These are phyloP conservation scores for Balansia obtecta DNA, from an alignment of 2,329 filamentous ascomycete species.

Conservation along the genomic window DNA sequence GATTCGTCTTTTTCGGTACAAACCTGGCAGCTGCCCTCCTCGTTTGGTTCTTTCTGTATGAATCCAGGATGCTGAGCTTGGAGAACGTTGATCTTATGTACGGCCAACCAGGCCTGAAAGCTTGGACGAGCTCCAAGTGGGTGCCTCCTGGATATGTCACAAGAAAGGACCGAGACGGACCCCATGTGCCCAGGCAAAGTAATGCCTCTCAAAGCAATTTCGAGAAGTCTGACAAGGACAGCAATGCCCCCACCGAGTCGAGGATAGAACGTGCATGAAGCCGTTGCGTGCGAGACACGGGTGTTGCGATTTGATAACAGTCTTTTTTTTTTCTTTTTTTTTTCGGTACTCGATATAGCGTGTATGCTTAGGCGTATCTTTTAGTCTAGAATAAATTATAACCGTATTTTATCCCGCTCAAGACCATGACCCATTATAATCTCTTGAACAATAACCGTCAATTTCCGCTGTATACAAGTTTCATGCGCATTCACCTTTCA, in stretches of 20 bases:
- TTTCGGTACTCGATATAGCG: background rate
- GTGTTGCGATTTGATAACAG: background rate
- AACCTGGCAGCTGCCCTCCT: constrained; percentile 45
- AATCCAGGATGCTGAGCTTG: constrained; percentile 51
- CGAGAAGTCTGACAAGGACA: constrained; percentile 8
- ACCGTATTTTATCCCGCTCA: background rate
- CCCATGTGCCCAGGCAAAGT: constrained; percentile 13
- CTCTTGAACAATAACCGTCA: too few relatives aligned
- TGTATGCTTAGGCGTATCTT: background rate
- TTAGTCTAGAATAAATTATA: background rate
- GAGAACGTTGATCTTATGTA: constrained; percentile 66
- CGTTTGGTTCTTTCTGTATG: constrained; percentile 59
- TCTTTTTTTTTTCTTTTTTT: background rate
- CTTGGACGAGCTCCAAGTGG: constrained; percentile 48
- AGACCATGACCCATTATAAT: too few relatives aligned
- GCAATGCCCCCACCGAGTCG: constrained; percentile 4
- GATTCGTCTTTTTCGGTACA: constrained; percentile 53
- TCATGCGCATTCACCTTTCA: too few relatives aligned
- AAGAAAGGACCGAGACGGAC: constrained; percentile 23
- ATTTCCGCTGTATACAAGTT: too few relatives aligned
- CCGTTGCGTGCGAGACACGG: background rate
- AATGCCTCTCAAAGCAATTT: background rate
- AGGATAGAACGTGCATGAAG: constrained; percentile 1
- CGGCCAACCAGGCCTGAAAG: constrained; percentile 41
- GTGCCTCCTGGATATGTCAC: constrained; percentile 31